A percentile compares a stretch with the other conserved stretches of the same genome.
These are phyloP conservation scores for Boletus reticulatus DNA, from an alignment of 768 basidiomycete genomes.

Conservation along the genomic window DNA sequence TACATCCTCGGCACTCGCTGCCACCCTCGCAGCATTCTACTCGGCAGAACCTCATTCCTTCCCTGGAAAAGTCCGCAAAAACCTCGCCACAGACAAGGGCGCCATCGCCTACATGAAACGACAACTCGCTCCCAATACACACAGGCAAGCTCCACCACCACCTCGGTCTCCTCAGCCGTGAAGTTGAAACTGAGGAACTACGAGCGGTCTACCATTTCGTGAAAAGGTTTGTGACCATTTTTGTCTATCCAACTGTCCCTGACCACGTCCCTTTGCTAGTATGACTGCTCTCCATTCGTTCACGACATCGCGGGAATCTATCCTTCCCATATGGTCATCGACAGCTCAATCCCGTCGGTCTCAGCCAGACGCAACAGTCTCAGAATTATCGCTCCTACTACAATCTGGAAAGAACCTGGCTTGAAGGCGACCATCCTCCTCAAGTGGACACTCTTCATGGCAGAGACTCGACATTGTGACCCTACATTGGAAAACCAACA, in stretches of 20 bases:
- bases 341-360: constrained; percentile 61
- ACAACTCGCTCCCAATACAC: constrained; percentile 47
- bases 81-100: not conserved
- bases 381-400: constrained; percentile 36
- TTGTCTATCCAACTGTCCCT: not conserved
- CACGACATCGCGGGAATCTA: constrained; percentile 82
- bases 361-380: constrained; percentile 50
- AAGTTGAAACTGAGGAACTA: constrained; percentile 79
- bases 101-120: constrained; percentile 59
- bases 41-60: constrained; percentile 52
- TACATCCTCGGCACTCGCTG: constrained; percentile 53
- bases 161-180: constrained; percentile 82
- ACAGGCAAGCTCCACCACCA: constrained; percentile 94
- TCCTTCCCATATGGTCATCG: constrained; percentile 85
- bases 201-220: constrained; percentile 90
- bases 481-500: constrained; percentile 58
- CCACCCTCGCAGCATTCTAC: constrained; percentile 66
- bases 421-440: constrained; percentile 71
- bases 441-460: constrained; percentile 86
- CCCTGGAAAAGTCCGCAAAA: constrained; percentile 45
- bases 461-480: constrained; percentile 72
- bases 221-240: constrained; percentile 66
- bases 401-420: constrained; percentile 66
- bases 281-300: constrained; percentile 92
- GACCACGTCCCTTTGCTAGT: constrained; percentile 40